These are phyloP conservation scores for Aphanocladium album DNA, from an alignment of 2,329 filamentous ascomycete genomes.

Conservation along the genomic window DNA sequence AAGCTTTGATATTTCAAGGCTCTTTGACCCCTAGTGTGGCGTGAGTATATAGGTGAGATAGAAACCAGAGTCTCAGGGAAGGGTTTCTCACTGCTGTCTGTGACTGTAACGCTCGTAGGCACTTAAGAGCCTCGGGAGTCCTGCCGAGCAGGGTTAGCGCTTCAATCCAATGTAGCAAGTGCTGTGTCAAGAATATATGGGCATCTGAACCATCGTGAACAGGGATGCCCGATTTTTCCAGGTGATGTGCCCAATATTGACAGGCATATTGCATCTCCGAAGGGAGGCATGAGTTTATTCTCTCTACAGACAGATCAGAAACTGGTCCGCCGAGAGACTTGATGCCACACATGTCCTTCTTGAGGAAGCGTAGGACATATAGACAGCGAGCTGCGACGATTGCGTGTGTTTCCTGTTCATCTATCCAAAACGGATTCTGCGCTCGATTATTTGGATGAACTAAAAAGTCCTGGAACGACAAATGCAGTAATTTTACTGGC, in stretches of 20 bases:
- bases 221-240: background rate
- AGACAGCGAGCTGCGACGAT: too few species aligned
- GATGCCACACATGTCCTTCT: background rate
- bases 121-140: background rate
- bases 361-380: too few species aligned
- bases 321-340: background rate
- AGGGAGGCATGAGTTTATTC: background rate
- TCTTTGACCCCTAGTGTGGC: background rate
- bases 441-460: too few species aligned
- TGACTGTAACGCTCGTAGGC: background rate
- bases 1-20: background rate
- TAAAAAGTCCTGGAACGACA: too few species aligned
- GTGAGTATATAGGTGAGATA: background rate
- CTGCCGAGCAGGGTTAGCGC: background rate
- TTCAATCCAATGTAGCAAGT: slow-evolving; percentile 1
- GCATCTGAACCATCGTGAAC: background rate
- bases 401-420: too few species aligned
- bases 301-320: background rate
- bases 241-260: background rate
- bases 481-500: too few species aligned
- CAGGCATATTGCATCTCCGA: background rate
- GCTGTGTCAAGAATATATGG: background rate
- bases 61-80: background rate
- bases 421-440: too few species aligned
- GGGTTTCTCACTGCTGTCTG: background rate